Evolutionary conservation across 164 flowering plant genomes (phyloP).

Genomic region (Brasenia schreberi): DNA sequence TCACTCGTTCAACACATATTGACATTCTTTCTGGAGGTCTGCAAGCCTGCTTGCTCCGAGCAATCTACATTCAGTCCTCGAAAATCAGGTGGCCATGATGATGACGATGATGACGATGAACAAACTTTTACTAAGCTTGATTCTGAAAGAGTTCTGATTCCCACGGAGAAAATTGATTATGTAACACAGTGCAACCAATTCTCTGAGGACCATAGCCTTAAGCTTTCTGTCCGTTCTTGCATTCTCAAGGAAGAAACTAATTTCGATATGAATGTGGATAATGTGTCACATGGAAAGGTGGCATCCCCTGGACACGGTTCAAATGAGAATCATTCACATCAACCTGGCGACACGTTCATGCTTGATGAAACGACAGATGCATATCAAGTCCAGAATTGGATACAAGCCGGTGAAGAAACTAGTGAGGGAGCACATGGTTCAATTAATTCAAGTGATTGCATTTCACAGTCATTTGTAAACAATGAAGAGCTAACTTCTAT

Average conservation of each 20-base stretch:
- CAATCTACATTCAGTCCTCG: constrained; percentile 22
- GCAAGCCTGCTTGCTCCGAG: constrained; percentile 37
- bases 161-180: constrained; percentile 1
- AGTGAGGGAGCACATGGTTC: constrained; percentile 42
- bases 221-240: not conserved
- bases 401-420: constrained; percentile 51
- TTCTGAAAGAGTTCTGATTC: constrained; percentile 10
- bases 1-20: constrained; percentile 56
- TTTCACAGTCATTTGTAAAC: constrained; percentile 41
- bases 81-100: constrained; percentile 15
- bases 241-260: constrained; percentile 14
- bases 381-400: constrained; percentile 64
- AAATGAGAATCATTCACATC: constrained; percentile 34
- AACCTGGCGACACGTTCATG: constrained; percentile 45
- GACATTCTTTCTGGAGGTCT: constrained; percentile 41
- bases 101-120: constrained; percentile 15
- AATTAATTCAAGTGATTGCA: constrained; percentile 47
- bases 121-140: constrained; percentile 17
- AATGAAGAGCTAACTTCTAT: constrained; percentile 18
- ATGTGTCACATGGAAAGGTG: constrained; percentile 7
- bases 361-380: constrained; percentile 35
- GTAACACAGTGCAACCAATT: not conserved
- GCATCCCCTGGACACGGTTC: constrained; percentile 14
- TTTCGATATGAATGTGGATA: constrained; percentile 12
- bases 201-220: not conserved